Percentiles rank a stretch among this genome's conserved stretches.
Conservation (phyloP, 2,329 filamentous ascomycete genomes). For the Alternaria novae-zelandiae region DNA sequence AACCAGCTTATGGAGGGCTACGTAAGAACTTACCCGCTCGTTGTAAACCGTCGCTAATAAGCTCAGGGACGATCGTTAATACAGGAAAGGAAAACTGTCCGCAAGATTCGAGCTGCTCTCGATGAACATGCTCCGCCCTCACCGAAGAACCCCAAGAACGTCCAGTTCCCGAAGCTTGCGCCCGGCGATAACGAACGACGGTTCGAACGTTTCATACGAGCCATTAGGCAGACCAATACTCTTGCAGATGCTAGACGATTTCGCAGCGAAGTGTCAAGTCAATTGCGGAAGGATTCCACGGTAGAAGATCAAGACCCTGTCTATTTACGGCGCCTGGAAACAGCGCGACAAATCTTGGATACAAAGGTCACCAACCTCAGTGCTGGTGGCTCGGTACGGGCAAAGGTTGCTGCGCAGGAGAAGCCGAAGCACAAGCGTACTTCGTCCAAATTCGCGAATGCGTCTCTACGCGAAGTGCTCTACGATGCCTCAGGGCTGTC, state of each 20-base stretch:
- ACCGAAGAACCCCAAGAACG: conserved; percentile 68
- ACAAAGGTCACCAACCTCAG: conserved; percentile 85
- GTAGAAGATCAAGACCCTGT: conserved; percentile 81
- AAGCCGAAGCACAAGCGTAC: conserved; percentile 47
- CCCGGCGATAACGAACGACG: conserved; percentile 87
- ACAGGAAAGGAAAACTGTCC: conserved; percentile 93
- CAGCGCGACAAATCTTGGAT: conserved; percentile 87
- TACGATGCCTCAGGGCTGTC: conserved; percentile 89
- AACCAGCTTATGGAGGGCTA: conserved; percentile 94
- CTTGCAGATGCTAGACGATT: conserved; percentile 92
- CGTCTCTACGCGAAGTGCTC: conserved; percentile 82
- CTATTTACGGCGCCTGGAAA: conserved; percentile 88
- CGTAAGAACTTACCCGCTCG: conserved; percentile 45
- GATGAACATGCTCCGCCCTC: conserved; percentile 92
- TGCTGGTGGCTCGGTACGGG: conserved; percentile 63
- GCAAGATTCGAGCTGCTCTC: conserved; percentile 86
- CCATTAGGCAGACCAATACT: conserved; percentile 86
- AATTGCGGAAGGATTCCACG: conserved; percentile 83
- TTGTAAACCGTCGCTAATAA: conserved; percentile 18
- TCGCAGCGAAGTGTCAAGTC: conserved; percentile 88
- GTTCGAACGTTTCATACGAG: conserved; percentile 92
- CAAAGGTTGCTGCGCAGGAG: conserved; percentile 49
- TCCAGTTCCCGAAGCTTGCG: conserved; percentile 77
- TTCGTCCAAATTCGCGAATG: conserved; percentile 74
- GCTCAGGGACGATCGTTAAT: conserved; percentile 76